Conservation (phyloP, 108 stramenopile genomes). For the Ochromonas danica region DNA sequence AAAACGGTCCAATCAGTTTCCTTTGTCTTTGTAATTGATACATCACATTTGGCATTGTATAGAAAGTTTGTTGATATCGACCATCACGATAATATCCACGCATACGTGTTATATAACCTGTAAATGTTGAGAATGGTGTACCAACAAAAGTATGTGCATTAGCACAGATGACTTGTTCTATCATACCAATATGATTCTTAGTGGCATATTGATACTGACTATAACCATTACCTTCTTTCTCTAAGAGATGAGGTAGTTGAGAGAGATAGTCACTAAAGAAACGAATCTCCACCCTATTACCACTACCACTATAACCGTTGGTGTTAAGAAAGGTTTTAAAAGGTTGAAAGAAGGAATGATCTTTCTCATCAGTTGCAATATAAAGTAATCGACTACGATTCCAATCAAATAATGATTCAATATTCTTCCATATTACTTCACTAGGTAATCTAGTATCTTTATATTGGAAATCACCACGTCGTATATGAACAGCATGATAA, state of each 20-base stretch:
- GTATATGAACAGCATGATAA: slow-evolving; percentile 25
- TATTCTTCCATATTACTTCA: slow-evolving; percentile 3
- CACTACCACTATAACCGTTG: neutral
- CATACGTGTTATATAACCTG: slow-evolving; percentile 32
- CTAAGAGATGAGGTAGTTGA: neutral
- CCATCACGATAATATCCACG: slow-evolving; percentile 34
- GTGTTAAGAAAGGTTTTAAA: neutral
- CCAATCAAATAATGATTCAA: neutral
- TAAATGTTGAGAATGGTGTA: slow-evolving; percentile 27
- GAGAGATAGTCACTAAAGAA: slow-evolving; percentile 15
- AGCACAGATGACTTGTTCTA: slow-evolving; percentile 36
- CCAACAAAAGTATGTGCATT: slow-evolving; percentile 38
- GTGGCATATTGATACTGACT: neutral
- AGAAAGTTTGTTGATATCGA: slow-evolving; percentile 22
- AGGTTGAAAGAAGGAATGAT: neutral
- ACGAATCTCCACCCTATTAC: neutral
- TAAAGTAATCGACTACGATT: neutral
- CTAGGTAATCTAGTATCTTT: slow-evolving; percentile 4
- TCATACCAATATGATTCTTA: slow-evolving; percentile 28
- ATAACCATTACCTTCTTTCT: neutral
- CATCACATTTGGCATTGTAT: neutral
- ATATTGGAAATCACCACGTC: slow-evolving; percentile 35
- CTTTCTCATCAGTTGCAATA: slow-evolving; percentile 36
- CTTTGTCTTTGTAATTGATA: neutral
- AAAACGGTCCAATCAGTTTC: slow-evolving; percentile 11